phyloP scores from a whole-genome alignment of 108 stramenopile genomes.

The Aurantiochytrium sp. region DNA sequence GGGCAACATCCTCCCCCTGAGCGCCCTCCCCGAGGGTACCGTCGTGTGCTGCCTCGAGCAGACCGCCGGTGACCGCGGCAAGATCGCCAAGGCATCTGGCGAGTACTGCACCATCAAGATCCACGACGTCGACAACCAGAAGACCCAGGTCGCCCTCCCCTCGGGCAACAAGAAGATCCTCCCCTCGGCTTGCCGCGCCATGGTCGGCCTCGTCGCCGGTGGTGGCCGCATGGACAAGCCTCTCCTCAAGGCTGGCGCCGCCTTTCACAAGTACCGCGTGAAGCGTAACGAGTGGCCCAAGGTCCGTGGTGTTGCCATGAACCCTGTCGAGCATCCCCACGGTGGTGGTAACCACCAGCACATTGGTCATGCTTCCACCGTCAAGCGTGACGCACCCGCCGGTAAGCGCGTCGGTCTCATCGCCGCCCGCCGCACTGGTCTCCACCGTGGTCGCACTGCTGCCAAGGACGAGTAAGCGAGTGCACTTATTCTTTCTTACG shows the following conservation, averaged over 20 bases:
- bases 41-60: slow-evolving; percentile 97
- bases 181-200: slow-evolving; percentile 78
- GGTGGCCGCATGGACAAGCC: slow-evolving; percentile 99
- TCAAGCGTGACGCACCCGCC: slow-evolving; percentile 70
- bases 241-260: slow-evolving; percentile 95
- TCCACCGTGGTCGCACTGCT: slow-evolving; percentile 70
- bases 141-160: slow-evolving; percentile 92
- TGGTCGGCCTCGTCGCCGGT: slow-evolving; percentile 97
- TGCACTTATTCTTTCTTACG: background rate
- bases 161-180: slow-evolving; percentile 98
- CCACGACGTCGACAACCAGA: slow-evolving; percentile 98
- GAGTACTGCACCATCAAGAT: slow-evolving; percentile 93
- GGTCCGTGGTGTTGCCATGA: slow-evolving; percentile 99
- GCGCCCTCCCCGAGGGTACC: slow-evolving; percentile 92
- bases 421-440: slow-evolving; percentile 96
- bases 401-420: slow-evolving; percentile 98
- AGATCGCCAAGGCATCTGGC: slow-evolving; percentile 87
- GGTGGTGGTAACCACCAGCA: slow-evolving; percentile 99
- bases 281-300: slow-evolving; percentile 99
- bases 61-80: slow-evolving; percentile 86
- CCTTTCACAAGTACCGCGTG: slow-evolving; percentile 99
- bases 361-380: slow-evolving; percentile 96
- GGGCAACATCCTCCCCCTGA: slow-evolving; percentile 92
- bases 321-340: slow-evolving; percentile 99
- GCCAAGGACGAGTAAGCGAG: slow-evolving; percentile 24